A percentile compares a stretch with the other conserved stretches of the same genome.
phyloP scores from a whole-genome alignment of 2,329 filamentous ascomycete species.

The Neofusicoccum parvum region DNA sequence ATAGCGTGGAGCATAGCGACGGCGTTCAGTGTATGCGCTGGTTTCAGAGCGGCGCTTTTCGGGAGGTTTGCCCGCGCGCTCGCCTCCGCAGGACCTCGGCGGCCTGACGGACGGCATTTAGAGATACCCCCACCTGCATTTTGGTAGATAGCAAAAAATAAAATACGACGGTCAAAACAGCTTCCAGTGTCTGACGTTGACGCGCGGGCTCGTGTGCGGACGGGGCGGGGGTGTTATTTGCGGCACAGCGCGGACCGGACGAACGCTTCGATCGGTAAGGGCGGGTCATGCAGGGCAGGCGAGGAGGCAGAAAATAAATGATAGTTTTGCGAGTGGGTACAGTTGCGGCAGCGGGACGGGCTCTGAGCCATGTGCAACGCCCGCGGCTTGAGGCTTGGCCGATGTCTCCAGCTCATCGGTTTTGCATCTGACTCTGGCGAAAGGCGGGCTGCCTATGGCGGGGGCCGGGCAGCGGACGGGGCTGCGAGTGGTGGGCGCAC shows the following conservation, averaged over 20 bases:
- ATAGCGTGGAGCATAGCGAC: constrained; percentile 31
- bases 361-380: constrained; percentile 16
- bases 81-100: not conserved
- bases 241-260: constrained; percentile 1
- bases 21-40: constrained; percentile 29
- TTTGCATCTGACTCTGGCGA: constrained; percentile 17
- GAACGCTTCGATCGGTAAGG: constrained; percentile 10
- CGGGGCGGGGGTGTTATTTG: constrained; percentile 6
- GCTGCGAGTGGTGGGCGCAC: not conserved
- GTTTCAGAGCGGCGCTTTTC: constrained; percentile 4
- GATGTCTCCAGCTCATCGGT: constrained; percentile 9
- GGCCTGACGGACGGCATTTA: not conserved
- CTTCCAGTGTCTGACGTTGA: constrained; percentile 1
- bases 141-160: constrained; percentile 19
- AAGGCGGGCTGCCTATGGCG: constrained; percentile 11
- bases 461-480: not conserved
- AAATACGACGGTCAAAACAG: not conserved
- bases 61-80: constrained; percentile 4
- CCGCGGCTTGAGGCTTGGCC: constrained; percentile 14
- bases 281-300: constrained; percentile 12
- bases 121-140: constrained; percentile 12
- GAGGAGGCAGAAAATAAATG: not conserved
- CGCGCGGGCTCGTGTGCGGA: constrained; percentile 1
- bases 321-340: constrained; percentile 6
- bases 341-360: constrained; percentile 14